Percentiles rank a stretch among this genome's conserved stretches.
These are phyloP conservation scores for Alternaria gansuensis DNA, from an alignment of 2,329 filamentous ascomycete genomes.

Conservation along the genomic window DNA sequence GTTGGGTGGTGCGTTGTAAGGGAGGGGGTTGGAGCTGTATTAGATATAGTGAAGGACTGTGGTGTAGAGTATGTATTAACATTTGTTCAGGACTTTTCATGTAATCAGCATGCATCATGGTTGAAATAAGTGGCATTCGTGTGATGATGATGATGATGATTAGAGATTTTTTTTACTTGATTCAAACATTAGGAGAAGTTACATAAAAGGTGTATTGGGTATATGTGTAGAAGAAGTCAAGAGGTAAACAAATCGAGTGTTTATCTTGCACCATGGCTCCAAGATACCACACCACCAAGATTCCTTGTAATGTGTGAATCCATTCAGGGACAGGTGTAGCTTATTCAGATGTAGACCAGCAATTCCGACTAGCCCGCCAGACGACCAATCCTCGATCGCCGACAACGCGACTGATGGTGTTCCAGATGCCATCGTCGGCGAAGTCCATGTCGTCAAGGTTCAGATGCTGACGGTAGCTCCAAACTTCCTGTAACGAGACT, in stretches of 20 bases:
- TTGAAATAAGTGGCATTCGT: not conserved
- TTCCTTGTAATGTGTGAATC: not conserved
- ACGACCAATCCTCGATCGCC: constrained; percentile 58
- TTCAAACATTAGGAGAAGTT: not conserved
- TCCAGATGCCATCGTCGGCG: constrained; percentile 77
- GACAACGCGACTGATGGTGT: constrained; percentile 73
- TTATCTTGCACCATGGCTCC: not conserved
- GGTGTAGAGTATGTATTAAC: not conserved
- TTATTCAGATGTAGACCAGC: constrained; percentile 34
- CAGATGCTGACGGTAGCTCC: constrained; percentile 72
- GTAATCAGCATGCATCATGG: not conserved
- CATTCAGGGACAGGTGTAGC: not conserved
- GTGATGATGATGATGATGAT: too few relatives aligned
- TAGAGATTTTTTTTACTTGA: not conserved
- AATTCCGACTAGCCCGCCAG: constrained; percentile 55
- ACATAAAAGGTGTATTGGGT: constrained; percentile 6
- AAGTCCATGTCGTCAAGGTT: constrained; percentile 85
- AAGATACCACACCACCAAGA: not conserved
- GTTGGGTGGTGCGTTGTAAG: constrained; percentile 83
- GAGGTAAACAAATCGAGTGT: not conserved
- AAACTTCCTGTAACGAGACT: constrained; percentile 73
- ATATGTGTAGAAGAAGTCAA: constrained; percentile 12
- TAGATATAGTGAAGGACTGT: not conserved
- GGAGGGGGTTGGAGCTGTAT: not conserved
- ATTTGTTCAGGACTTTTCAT: not conserved